Conservation (phyloP, 2,329 filamentous ascomycete species). For the Hypoxylon sp. region DNA sequence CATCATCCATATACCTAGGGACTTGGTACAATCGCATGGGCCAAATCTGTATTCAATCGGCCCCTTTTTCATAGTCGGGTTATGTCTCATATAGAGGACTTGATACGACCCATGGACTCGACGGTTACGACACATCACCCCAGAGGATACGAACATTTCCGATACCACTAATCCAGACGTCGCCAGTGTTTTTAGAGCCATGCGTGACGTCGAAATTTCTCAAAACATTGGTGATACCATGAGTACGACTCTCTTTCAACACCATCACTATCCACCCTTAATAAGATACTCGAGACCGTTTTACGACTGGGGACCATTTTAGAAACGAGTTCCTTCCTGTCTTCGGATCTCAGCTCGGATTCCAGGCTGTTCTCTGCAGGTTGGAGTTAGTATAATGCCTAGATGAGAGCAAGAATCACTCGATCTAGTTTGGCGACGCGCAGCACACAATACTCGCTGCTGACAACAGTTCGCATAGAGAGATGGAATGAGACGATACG, state of each 20-base stretch:
- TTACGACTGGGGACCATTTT: constrained; percentile 8
- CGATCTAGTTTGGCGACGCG: constrained; percentile 3
- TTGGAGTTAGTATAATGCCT: constrained; percentile 3
- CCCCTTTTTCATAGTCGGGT: constrained; percentile 1
- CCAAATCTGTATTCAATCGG: no score
- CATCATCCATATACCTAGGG: neutral
- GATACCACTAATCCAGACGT: neutral
- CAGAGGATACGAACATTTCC: constrained; percentile 4
- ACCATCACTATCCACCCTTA: constrained; percentile 1
- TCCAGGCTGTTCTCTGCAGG: constrained; percentile 3
- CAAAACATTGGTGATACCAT: constrained; percentile 6
- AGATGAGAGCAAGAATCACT: constrained; percentile 1
- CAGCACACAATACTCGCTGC: constrained; percentile 10
- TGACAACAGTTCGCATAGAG: constrained; percentile 9
- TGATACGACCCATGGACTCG: constrained; percentile 8
- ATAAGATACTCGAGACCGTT: neutral
- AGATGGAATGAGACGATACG: constrained; percentile 9
- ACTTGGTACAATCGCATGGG: no score
- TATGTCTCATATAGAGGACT: constrained; percentile 2
- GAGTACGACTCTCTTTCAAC: constrained; percentile 1
- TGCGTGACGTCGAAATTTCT: constrained; percentile 1
- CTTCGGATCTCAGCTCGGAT: constrained; percentile 11
- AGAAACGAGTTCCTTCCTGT: constrained; percentile 16
- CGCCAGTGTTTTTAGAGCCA: constrained; percentile 1
- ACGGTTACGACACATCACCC: constrained; percentile 15